These are phyloP conservation scores for Rhodotorula taiwanensis DNA, from an alignment of 768 basidiomycete genomes.

Conservation along the genomic window DNA sequence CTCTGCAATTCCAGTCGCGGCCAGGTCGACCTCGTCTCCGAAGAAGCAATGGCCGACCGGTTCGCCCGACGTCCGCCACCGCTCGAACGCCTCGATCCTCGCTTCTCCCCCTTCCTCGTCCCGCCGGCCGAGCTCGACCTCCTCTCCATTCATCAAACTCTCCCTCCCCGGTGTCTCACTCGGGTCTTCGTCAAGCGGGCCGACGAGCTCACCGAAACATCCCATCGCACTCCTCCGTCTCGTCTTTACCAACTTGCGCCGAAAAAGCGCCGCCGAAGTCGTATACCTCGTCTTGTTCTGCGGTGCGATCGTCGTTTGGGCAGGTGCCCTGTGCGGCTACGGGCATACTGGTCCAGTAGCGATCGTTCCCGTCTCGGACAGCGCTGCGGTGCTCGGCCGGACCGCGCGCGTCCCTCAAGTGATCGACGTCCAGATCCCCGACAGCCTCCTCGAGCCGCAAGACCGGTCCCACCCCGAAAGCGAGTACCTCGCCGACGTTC, in stretches of 20 bases:
- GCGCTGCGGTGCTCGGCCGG: neutral
- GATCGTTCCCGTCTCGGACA: neutral
- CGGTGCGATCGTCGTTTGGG: constrained; percentile 7
- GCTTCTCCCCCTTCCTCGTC: neutral
- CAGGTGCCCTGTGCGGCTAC: constrained; percentile 3
- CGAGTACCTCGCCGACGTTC: constrained; percentile 11
- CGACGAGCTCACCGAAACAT: no score
- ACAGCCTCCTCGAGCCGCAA: neutral
- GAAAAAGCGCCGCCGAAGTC: constrained; percentile 1
- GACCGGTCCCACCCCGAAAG: neutral
- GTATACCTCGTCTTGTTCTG: constrained; percentile 16
- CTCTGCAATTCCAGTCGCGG: neutral
- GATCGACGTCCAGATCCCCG: constrained; percentile 16
- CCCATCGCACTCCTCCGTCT: neutral
- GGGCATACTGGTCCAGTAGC: neutral
- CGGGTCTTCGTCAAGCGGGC: no score
- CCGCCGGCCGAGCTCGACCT: neutral
- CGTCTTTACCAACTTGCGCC: constrained; percentile 10
- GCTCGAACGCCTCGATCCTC: constrained; percentile 10
- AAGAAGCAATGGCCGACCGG: neutral
- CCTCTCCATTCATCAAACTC: no score
- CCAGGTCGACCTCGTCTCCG: neutral
- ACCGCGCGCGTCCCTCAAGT: neutral
- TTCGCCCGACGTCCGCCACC: constrained; percentile 10
- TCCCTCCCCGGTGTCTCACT: neutral